Evolutionary conservation across 208 protist species (phyloP).

Genomic region (Balamuthia mandrillaris): DNA sequence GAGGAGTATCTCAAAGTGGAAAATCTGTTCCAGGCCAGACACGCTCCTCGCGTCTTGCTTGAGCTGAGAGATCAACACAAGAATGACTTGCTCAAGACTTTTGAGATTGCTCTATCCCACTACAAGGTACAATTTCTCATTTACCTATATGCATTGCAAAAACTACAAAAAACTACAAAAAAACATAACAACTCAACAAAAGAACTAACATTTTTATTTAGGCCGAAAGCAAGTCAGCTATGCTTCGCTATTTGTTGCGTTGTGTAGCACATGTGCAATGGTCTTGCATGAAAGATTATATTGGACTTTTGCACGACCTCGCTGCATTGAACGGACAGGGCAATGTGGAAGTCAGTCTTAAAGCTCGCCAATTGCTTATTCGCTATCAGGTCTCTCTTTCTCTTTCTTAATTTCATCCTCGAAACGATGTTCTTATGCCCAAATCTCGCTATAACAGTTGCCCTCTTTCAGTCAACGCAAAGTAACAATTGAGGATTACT

Average conservation of each 20-base stretch:
- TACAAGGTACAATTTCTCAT: background rate
- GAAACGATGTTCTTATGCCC: too few species aligned
- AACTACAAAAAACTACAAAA: too few species aligned
- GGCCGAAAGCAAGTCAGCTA: too few species aligned
- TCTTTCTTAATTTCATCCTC: too few species aligned
- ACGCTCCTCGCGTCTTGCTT: constrained; percentile 75
- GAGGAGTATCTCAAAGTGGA: constrained; percentile 77
- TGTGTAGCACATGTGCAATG: too few species aligned
- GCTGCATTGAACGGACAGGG: background rate
- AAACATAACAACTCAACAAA: background rate
- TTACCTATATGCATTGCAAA: too few species aligned
- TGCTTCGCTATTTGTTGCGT: too few species aligned
- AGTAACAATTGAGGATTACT: background rate
- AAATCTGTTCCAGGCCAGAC: constrained; percentile 68
- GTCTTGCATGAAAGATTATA: too few species aligned
- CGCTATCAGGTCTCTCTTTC: background rate
- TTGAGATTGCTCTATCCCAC: background rate
- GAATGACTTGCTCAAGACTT: background rate
- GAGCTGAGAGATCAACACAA: constrained; percentile 58
- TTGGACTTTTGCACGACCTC: background rate
- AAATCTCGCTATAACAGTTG: background rate
- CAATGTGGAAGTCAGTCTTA: background rate
- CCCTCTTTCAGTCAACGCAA: background rate
- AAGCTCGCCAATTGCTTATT: background rate
- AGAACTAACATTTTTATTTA: background rate